Evolutionary conservation across 106 monocot genomes (phyloP).

Genomic region (Dioscorea zingiberensis): DNA sequence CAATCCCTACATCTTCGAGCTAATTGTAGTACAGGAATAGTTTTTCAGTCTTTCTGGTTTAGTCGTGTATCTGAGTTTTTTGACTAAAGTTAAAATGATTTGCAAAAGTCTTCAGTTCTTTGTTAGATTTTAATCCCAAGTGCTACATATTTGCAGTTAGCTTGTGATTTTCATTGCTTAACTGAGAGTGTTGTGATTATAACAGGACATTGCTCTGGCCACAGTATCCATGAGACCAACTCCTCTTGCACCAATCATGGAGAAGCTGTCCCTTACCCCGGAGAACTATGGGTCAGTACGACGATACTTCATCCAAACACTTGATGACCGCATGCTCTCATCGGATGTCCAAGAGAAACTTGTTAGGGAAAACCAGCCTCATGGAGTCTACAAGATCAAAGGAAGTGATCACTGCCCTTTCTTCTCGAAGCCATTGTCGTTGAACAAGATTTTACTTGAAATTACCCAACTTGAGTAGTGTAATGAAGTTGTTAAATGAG

Average conservation of each 20-base stretch:
- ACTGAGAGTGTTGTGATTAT: no score
- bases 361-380: conserved; percentile 74
- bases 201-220: conserved; percentile 80
- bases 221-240: conserved; percentile 63
- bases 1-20: no score
- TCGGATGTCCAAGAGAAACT: conserved; percentile 83
- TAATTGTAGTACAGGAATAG: no score
- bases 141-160: no score
- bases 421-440: conserved; percentile 85
- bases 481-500: no score
- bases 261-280: conserved; percentile 55
- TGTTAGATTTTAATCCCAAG: no score
- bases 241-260: conserved; percentile 75
- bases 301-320: conserved; percentile 77
- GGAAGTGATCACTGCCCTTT: conserved; percentile 95
- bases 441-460: conserved; percentile 72
- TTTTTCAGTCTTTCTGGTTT: no score
- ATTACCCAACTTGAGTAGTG: conserved; percentile 23
- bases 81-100: no score
- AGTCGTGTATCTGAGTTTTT: no score
- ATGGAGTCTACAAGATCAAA: conserved; percentile 84
- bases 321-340: conserved; percentile 69
- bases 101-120: no score
- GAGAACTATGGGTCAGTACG: conserved; percentile 70
- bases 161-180: no score